A percentile compares a stretch with the other conserved stretches of the same genome.
Conservation (phyloP, 495 filamentous ascomycete species). For the Penicillium steckii region DNA sequence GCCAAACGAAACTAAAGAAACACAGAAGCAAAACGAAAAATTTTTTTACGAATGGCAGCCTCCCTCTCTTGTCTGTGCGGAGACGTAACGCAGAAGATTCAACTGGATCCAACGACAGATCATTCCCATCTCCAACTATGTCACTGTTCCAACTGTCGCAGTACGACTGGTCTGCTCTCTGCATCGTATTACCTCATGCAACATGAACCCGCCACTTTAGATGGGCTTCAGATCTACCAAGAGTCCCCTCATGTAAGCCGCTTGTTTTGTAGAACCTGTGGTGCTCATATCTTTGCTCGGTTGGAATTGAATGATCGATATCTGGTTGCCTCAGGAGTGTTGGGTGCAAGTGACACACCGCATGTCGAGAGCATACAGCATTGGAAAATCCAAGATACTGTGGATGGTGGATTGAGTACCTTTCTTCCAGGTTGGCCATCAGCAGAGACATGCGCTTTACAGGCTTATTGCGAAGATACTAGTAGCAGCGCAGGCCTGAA, state of each 20-base stretch:
- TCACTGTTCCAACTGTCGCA: slow-evolving; percentile 64
- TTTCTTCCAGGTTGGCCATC: slow-evolving; percentile 38
- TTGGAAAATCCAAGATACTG: slow-evolving; percentile 47
- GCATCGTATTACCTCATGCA: slow-evolving; percentile 50
- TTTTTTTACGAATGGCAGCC: slow-evolving; percentile 12
- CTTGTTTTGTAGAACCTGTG: slow-evolving; percentile 70
- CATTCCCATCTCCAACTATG: slow-evolving; percentile 50
- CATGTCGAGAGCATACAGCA: slow-evolving; percentile 44
- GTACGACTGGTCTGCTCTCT: slow-evolving; percentile 56
- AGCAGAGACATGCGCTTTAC: slow-evolving; percentile 2
- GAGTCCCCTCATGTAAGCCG: slow-evolving; percentile 48
- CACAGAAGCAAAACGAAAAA: neutral
- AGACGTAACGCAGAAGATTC: slow-evolving; percentile 40
- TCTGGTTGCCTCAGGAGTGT: slow-evolving; percentile 41
- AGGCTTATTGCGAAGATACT: neutral
- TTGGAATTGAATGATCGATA: slow-evolving; percentile 30
- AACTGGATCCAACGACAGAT: slow-evolving; percentile 27
- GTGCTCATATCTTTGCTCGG: slow-evolving; percentile 57
- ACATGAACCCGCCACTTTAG: slow-evolving; percentile 28
- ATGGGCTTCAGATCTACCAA: slow-evolving; percentile 47
- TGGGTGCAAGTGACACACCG: slow-evolving; percentile 32
- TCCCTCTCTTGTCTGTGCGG: slow-evolving; percentile 59
- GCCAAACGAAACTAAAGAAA: neutral
- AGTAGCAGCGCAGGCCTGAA: neutral
- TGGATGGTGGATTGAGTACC: slow-evolving; percentile 57